These are phyloP conservation scores for Amanita rubescens DNA, from an alignment of 768 basidiomycete species.

Conservation along the genomic window DNA sequence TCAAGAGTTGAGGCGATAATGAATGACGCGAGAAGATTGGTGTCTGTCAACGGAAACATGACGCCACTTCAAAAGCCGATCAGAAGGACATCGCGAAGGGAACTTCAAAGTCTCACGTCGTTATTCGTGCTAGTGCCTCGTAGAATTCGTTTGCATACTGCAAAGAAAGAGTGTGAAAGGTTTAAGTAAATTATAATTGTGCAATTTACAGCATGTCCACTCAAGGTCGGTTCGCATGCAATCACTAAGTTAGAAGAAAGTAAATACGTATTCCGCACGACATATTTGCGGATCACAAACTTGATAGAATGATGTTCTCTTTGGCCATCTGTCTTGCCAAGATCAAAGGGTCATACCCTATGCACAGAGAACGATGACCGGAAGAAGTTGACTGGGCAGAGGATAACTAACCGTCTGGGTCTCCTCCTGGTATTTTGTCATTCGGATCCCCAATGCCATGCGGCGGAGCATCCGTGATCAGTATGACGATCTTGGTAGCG, in stretches of 20 bases:
- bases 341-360: slow-evolving; percentile 24
- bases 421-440: slow-evolving; percentile 9
- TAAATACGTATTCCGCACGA: background rate
- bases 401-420: no score
- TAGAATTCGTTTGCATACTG: no score
- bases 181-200: no score
- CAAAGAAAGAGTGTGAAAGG: no score
- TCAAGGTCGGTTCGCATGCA: slow-evolving; percentile 41
- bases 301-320: slow-evolving; percentile 43
- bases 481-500: slow-evolving; percentile 47
- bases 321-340: slow-evolving; percentile 38
- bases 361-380: background rate
- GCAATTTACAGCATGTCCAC: background rate
- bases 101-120: no score
- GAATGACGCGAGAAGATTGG: no score
- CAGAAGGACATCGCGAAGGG: no score
- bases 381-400: background rate
- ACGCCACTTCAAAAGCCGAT: no score
- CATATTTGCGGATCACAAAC: slow-evolving; percentile 12
- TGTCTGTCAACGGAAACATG: no score
- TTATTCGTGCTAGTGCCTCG: no score
- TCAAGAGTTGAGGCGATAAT: no score
- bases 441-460: slow-evolving; percentile 41
- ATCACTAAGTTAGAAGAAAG: slow-evolving; percentile 38
- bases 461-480: slow-evolving; percentile 22